Evolutionary conservation across 768 basidiomycete genomes (phyloP).

Genomic region (Lentinula lateritia): DNA sequence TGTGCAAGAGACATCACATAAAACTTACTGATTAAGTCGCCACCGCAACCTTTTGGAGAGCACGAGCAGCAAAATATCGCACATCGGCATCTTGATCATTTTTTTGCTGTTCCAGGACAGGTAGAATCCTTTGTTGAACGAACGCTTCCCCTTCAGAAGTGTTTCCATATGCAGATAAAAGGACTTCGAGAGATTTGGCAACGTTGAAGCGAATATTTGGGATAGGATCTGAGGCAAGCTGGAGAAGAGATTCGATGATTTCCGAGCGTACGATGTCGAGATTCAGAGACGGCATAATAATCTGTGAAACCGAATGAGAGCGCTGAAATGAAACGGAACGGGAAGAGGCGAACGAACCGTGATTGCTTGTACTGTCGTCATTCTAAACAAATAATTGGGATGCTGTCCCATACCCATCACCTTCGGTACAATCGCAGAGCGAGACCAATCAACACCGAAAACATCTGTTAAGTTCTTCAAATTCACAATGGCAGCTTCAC

Average conservation of each 20-base stretch:
- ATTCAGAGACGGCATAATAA: slow-evolving; percentile 88
- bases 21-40: slow-evolving; percentile 6
- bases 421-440: slow-evolving; percentile 89
- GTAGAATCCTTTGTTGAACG: slow-evolving; percentile 66
- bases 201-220: slow-evolving; percentile 99
- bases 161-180: slow-evolving; percentile 65
- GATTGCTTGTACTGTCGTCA: slow-evolving; percentile 99
- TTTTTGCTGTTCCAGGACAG: slow-evolving; percentile 82
- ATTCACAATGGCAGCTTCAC: slow-evolving; percentile 97
- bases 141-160: slow-evolving; percentile 70
- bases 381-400: slow-evolving; percentile 94
- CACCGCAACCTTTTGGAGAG: slow-evolving; percentile 50
- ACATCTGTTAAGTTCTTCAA: slow-evolving; percentile 96
- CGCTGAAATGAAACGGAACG: slow-evolving; percentile 8
- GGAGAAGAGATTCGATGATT: slow-evolving; percentile 78
- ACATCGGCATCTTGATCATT: slow-evolving; percentile 94
- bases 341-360: slow-evolving; percentile 52
- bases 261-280: slow-evolving; percentile 78
- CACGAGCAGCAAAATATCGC: slow-evolving; percentile 85
- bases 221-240: slow-evolving; percentile 84
- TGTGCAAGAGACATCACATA: neutral
- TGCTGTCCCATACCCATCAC: slow-evolving; percentile 96
- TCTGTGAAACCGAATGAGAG: slow-evolving; percentile 40
- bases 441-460: slow-evolving; percentile 98
- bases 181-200: slow-evolving; percentile 88